Evolutionary conservation across 495 filamentous ascomycete species (phyloP), one percentile per base, ranked within the genome.

Genomic region (Recurvomyces mirabilis): DNA sequence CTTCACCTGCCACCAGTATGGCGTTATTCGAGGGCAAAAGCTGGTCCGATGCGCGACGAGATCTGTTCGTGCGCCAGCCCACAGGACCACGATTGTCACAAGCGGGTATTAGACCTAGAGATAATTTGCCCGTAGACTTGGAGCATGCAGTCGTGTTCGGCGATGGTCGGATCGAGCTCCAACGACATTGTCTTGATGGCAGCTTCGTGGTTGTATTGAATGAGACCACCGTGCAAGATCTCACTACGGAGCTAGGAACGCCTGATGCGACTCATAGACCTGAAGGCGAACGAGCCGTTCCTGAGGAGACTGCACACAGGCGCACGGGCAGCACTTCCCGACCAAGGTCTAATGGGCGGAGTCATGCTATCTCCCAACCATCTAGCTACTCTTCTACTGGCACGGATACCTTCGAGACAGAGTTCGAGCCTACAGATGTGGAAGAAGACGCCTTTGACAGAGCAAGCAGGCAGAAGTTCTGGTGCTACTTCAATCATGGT

Each of bases 401-500:
- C 60, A 84, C 82, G 31, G 89, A 94, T 43, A 83, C 79, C 1
- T 84, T 89, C 59, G 87, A 84, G 21, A 41, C 47, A 9, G 54
- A 57, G 30, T 53, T 53, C 22, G 54, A 57, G 35, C 82, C 80
- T 30, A 82, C 86, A 23, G 72, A 75, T 25, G 83, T 82, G 25
- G 67, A 70, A 17, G 60, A 59, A 11, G 77, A 77, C 33, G 58
- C 61, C n/a, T 37, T 51, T 5, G 67, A 68, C 20, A 65, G 65
- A 30, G 56, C 68, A 12, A 68, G 73, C 3, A 72, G 77, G 13
- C 88, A 95, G 63, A 88, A 78, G 52, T 98, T 95, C 61, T 93
- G 87, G 60, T 95, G 95, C 56, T 98, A 96, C 59, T 96, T 94
- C 55, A 81, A 86, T 48, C 81, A 93, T 53, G 91, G 91, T 2